Evolutionary conservation across 441 rosid species (phyloP).

Genomic region (Pelargonium cotyledonis): DNA sequence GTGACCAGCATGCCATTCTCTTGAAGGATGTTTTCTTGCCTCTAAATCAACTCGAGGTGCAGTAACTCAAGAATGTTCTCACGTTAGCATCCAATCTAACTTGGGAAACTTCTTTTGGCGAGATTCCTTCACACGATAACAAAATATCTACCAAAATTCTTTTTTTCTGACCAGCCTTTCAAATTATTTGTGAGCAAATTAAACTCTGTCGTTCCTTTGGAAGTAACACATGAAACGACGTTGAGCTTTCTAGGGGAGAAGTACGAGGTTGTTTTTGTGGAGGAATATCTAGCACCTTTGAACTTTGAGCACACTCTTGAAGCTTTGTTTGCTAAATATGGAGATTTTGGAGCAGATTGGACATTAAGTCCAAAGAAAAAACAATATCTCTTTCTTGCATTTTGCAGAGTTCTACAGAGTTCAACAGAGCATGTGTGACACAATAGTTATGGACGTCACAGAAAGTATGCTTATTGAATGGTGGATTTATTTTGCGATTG

Average conservation of each 20-base stretch:
- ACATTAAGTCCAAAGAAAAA: neutral
- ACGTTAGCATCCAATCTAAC: no score
- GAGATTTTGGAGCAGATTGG: neutral
- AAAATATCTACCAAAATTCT: neutral
- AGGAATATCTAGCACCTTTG: neutral
- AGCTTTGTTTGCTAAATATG: neutral
- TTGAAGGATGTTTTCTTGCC: neutral
- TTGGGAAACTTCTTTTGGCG: no score
- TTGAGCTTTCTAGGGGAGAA: no score
- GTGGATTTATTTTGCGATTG: neutral
- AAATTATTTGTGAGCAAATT: neutral
- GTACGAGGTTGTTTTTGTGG: neutral
- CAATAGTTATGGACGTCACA: neutral
- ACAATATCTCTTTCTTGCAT: neutral
- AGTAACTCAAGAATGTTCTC: no score
- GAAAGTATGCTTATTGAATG: neutral
- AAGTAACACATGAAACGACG: neutral
- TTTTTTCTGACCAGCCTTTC: neutral
- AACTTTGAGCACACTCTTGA: neutral
- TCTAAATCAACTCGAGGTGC: no score
- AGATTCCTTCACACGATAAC: no score
- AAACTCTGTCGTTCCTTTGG: neutral
- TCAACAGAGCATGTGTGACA: neutral
- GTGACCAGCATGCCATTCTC: no score
- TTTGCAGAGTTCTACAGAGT: neutral